These are phyloP conservation scores for Chaetomium globosum DNA, from an alignment of 2,329 filamentous ascomycete species.

Conservation along the genomic window DNA sequence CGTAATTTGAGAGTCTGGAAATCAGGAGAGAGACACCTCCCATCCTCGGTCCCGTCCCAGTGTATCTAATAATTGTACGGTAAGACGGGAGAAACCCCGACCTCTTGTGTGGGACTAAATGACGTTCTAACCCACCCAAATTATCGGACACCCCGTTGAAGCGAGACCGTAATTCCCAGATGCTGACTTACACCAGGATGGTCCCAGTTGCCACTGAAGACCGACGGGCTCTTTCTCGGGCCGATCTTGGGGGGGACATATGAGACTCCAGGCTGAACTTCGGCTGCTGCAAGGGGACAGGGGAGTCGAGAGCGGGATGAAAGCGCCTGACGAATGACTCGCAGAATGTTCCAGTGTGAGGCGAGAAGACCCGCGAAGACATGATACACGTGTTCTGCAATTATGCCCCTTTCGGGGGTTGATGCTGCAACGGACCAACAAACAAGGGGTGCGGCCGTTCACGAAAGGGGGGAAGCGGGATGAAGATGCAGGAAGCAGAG, in stretches of 20 bases:
- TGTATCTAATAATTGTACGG: background rate
- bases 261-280: background rate
- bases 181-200: background rate
- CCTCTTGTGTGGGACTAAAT: constrained; percentile 10
- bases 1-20: background rate
- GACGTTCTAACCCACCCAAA: background rate
- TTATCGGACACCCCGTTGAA: background rate
- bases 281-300: background rate
- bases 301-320: background rate
- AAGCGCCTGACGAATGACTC: constrained; percentile 7
- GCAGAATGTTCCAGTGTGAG: constrained; percentile 2
- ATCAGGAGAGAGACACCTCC: constrained; percentile 4
- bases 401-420: background rate
- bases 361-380: background rate
- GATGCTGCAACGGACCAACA: background rate
- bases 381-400: constrained; percentile 19
- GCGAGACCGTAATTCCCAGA: background rate
- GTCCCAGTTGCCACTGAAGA: background rate
- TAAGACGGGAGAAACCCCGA: background rate
- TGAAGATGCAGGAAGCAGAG: background rate
- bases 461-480: background rate
- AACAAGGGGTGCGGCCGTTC: background rate
- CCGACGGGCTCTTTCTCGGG: background rate
- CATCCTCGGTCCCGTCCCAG: background rate
- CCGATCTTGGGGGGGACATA: background rate